A percentile compares a stretch with the other conserved stretches of the same genome.
Evolutionary conservation across 2,329 filamentous ascomycete genomes (phyloP).

Genomic region (Penicillium concentricum): DNA sequence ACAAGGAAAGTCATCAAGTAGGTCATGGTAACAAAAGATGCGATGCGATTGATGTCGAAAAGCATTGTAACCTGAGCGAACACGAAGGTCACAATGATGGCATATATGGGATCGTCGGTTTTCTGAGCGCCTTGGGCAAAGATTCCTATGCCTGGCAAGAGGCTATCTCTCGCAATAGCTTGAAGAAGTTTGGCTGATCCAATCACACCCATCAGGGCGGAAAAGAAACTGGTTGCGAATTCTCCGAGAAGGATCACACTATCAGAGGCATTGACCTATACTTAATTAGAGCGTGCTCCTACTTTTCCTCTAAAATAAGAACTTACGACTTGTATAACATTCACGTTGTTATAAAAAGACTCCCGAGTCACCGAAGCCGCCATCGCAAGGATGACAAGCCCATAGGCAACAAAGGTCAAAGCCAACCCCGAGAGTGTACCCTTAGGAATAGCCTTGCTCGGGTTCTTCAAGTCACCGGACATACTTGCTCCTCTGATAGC

Average conservation of each 20-base stretch:
- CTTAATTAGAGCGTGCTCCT: slow-evolving; percentile 7
- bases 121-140: slow-evolving; percentile 73
- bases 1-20: slow-evolving; percentile 91
- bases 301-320: not conserved
- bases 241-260: slow-evolving; percentile 75
- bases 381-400: slow-evolving; percentile 74
- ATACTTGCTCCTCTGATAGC: slow-evolving; percentile 70
- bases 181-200: slow-evolving; percentile 82
- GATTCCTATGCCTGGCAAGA: slow-evolving; percentile 71
- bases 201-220: slow-evolving; percentile 81
- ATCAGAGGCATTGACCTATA: slow-evolving; percentile 69
- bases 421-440: slow-evolving; percentile 78
- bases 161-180: slow-evolving; percentile 73
- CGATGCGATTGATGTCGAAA: slow-evolving; percentile 82
- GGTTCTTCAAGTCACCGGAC: slow-evolving; percentile 81
- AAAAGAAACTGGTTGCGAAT: slow-evolving; percentile 80
- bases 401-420: slow-evolving; percentile 73
- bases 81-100: slow-evolving; percentile 72
- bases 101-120: slow-evolving; percentile 71
- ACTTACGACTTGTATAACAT: slow-evolving; percentile 70
- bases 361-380: slow-evolving; percentile 71
- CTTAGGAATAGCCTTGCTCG: slow-evolving; percentile 78
- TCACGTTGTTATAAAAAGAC: slow-evolving; percentile 71
- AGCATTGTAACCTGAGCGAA: slow-evolving; percentile 78
- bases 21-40: slow-evolving; percentile 85